Evolutionary conservation across 2,329 filamentous ascomycete genomes (phyloP).

Genomic region (Ceratocystis destructans): DNA sequence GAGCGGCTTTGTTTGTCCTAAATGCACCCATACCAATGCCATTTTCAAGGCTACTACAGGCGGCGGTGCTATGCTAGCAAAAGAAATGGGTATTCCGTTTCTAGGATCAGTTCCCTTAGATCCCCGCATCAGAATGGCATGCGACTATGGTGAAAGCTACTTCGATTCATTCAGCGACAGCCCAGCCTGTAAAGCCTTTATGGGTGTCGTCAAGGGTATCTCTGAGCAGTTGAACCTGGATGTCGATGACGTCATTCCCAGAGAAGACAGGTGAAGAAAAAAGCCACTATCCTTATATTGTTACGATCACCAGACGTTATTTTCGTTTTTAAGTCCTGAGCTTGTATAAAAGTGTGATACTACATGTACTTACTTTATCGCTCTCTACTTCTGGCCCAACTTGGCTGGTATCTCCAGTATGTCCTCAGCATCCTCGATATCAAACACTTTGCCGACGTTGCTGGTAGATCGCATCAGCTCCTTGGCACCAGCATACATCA

Average conservation of each 20-base stretch:
- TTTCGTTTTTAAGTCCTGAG: not conserved
- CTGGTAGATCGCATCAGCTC: slow-evolving; percentile 89
- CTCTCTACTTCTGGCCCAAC: slow-evolving; percentile 28
- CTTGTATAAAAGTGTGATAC: not conserved
- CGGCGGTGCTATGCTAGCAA: slow-evolving; percentile 63
- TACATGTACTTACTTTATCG: not conserved
- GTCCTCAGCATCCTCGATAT: slow-evolving; percentile 69
- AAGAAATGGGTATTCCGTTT: slow-evolving; percentile 79
- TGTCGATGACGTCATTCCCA: slow-evolving; percentile 38
- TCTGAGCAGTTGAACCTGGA: slow-evolving; percentile 51
- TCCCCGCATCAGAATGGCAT: slow-evolving; percentile 87
- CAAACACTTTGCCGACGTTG: slow-evolving; percentile 77
- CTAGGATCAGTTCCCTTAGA: slow-evolving; percentile 83
- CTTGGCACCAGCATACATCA: slow-evolving; percentile 93
- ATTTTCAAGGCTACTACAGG: slow-evolving; percentile 90
- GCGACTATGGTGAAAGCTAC: slow-evolving; percentile 95
- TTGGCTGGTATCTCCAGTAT: slow-evolving; percentile 66
- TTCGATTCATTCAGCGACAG: slow-evolving; percentile 89
- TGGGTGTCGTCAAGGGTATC: slow-evolving; percentile 62
- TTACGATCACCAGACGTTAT: not conserved
- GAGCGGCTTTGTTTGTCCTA: slow-evolving; percentile 91
- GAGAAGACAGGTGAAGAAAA: slow-evolving; percentile 23
- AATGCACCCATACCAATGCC: slow-evolving; percentile 66
- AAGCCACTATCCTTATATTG: not conserved
- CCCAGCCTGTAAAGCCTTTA: slow-evolving; percentile 72